Conservation (phyloP, 306 rosid species). For the Dalbergia cochinchinensis region DNA sequence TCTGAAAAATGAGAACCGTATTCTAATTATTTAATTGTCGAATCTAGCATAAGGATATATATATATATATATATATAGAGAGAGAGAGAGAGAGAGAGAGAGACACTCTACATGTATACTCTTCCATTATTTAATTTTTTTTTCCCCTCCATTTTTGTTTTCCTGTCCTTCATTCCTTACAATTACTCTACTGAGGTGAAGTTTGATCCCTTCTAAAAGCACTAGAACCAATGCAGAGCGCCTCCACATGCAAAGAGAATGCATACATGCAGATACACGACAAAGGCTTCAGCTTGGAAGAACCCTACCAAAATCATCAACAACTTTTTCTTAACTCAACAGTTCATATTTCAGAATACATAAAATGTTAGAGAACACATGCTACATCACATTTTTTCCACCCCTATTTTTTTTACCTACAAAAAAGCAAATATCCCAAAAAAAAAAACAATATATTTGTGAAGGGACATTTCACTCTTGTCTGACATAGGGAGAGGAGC, state of each 20-base stretch:
- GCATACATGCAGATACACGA: slow-evolving; percentile 40
- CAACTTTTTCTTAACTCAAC: slow-evolving; percentile 25
- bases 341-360: slow-evolving; percentile 40
- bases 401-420: slow-evolving; percentile 24
- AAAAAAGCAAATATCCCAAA: slow-evolving; percentile 24
- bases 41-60: background rate
- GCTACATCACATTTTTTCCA: slow-evolving; percentile 40
- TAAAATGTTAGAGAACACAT: slow-evolving; percentile 40
- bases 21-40: background rate
- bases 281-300: slow-evolving; percentile 34
- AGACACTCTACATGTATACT: no score
- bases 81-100: no score
- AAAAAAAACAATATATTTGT: background rate
- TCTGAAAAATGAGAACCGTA: no score
- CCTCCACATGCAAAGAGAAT: slow-evolving; percentile 40
- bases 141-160: background rate
- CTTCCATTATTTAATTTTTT: no score
- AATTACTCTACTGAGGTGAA: background rate
- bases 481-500: slow-evolving; percentile 85
- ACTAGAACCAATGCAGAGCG: slow-evolving; percentile 31
- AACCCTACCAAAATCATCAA: slow-evolving; percentile 51
- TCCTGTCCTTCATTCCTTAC: background rate
- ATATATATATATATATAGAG: no score
- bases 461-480: slow-evolving; percentile 57
- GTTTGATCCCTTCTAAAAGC: slow-evolving; percentile 19